phyloP scores from a whole-genome alignment of 2,329 filamentous ascomycete species.

The Calonectria honghensis region DNA sequence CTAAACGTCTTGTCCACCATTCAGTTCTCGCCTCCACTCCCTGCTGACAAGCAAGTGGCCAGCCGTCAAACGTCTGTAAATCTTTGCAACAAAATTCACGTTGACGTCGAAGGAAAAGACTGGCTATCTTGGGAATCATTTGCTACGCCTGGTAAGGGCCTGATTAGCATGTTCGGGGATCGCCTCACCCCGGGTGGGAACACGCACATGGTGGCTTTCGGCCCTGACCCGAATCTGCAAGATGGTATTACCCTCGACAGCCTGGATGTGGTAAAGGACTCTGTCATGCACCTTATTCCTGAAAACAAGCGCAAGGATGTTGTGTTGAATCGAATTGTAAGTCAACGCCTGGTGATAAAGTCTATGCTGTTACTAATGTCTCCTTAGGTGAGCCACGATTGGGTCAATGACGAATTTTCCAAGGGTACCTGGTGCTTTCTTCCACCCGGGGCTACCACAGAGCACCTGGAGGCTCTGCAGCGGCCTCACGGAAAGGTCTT shows the following conservation, averaged over 20 bases:
- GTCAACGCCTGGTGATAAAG: neutral
- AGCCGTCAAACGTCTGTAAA: slow-evolving; percentile 23
- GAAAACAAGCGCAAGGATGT: slow-evolving; percentile 1
- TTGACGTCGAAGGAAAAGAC: slow-evolving; percentile 33
- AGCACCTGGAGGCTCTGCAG: slow-evolving; percentile 30
- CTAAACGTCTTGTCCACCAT: slow-evolving; percentile 33
- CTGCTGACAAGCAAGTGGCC: slow-evolving; percentile 22
- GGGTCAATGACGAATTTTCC: slow-evolving; percentile 22
- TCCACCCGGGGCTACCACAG: slow-evolving; percentile 11
- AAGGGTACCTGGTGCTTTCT: slow-evolving; percentile 13
- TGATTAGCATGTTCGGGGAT: slow-evolving; percentile 35
- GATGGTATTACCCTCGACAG: slow-evolving; percentile 15
- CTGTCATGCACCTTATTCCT: slow-evolving; percentile 22
- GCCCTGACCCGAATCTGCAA: slow-evolving; percentile 24
- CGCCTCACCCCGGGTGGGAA: slow-evolving; percentile 29
- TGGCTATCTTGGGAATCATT: slow-evolving; percentile 32
- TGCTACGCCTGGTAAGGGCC: slow-evolving; percentile 7
- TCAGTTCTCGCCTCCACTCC: slow-evolving; percentile 35
- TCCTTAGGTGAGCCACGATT: slow-evolving; percentile 8
- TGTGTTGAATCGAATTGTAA: slow-evolving; percentile 33
- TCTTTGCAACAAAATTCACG: slow-evolving; percentile 36
- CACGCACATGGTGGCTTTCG: slow-evolving; percentile 37
- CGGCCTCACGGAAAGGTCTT: slow-evolving; percentile 28
- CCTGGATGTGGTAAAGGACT: slow-evolving; percentile 6
- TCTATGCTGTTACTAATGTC: neutral